Conservation (phyloP, 2,329 filamentous ascomycete genomes). For the Lizonia empirigonia region DNA sequence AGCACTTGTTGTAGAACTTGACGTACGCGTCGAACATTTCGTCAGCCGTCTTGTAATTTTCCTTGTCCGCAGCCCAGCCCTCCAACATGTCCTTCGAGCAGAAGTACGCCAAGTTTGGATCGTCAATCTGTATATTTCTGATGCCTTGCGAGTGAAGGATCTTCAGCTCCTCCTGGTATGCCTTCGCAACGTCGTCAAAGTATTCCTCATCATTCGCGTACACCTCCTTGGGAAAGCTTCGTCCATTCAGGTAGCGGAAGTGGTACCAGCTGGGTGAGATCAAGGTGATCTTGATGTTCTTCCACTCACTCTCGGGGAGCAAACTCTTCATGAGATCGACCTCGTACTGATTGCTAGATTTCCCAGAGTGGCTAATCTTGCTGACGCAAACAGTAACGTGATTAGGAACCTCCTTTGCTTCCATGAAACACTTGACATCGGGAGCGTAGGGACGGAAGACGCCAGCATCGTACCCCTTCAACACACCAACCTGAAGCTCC, state of each 20-base stretch:
- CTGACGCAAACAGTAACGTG: constrained; percentile 62
- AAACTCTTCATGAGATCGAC: constrained; percentile 64
- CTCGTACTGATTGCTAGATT: constrained; percentile 62
- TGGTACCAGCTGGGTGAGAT: constrained; percentile 74
- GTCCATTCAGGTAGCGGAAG: constrained; percentile 63
- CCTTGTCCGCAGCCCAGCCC: constrained; percentile 61
- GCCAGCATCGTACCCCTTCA: constrained; percentile 56
- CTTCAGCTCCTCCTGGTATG: constrained; percentile 55
- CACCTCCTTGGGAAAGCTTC: constrained; percentile 53
- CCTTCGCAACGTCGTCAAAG: constrained; percentile 54
- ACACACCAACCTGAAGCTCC: constrained; percentile 52
- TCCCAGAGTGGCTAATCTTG: constrained; percentile 63
- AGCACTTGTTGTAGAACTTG: constrained; percentile 74
- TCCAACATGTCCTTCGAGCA: constrained; percentile 47
- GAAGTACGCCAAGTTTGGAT: constrained; percentile 55
- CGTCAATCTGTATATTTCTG: constrained; percentile 57
- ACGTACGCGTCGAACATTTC: constrained; percentile 78
- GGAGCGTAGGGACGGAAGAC: constrained; percentile 65
- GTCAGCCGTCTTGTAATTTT: constrained; percentile 71
- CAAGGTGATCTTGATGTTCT: constrained; percentile 71
- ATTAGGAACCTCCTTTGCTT: constrained; percentile 60
- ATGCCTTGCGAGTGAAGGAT: constrained; percentile 54
- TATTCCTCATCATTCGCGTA: constrained; percentile 56
- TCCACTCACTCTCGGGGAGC: constrained; percentile 65
- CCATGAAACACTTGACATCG: constrained; percentile 66